Evolutionary conservation across 1,284 basidiomycete species (phyloP).

Genomic region (Exobasidium rhododendri): DNA sequence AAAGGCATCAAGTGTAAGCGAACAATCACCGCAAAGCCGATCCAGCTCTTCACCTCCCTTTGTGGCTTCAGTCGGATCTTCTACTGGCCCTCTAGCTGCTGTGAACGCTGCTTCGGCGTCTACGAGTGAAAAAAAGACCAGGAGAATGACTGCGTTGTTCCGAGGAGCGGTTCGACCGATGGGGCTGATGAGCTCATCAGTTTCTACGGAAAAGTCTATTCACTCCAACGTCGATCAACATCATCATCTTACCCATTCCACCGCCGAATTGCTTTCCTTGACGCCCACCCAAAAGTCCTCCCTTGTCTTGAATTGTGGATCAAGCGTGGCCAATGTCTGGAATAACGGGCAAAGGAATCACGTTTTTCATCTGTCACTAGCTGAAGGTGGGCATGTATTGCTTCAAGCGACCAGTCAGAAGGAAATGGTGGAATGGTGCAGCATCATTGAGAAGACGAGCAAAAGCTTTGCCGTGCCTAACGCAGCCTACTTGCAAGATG

Average conservation of each 20-base stretch:
- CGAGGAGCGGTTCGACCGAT: conserved; percentile 41
- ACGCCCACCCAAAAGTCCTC: conserved; percentile 40
- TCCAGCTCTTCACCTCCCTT: neutral
- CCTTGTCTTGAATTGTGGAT: conserved; percentile 31
- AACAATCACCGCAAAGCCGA: neutral
- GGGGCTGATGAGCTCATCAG: conserved; percentile 24
- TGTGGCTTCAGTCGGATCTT: neutral
- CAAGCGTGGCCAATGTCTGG: conserved; percentile 44
- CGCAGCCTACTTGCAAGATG: neutral
- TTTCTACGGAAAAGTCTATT: neutral
- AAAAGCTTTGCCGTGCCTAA: conserved; percentile 22
- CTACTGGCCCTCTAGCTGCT: conserved; percentile 1
- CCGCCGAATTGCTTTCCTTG: conserved; percentile 31
- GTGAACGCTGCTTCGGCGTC: conserved; percentile 8
- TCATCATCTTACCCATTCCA: conserved; percentile 28
- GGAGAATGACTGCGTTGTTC: conserved; percentile 52
- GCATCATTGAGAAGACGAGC: conserved; percentile 30
- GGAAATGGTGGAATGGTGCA: conserved; percentile 43
- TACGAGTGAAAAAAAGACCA: conserved; percentile 24
- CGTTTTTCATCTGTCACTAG: conserved; percentile 41
- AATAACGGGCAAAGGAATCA: conserved; percentile 44
- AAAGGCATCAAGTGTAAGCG: neutral
- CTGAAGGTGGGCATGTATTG: conserved; percentile 41
- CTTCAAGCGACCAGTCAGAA: conserved; percentile 42
- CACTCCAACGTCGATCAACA: neutral